These are phyloP conservation scores for Skeletonema potamos DNA, from an alignment of 108 stramenopile species.

Conservation along the genomic window DNA sequence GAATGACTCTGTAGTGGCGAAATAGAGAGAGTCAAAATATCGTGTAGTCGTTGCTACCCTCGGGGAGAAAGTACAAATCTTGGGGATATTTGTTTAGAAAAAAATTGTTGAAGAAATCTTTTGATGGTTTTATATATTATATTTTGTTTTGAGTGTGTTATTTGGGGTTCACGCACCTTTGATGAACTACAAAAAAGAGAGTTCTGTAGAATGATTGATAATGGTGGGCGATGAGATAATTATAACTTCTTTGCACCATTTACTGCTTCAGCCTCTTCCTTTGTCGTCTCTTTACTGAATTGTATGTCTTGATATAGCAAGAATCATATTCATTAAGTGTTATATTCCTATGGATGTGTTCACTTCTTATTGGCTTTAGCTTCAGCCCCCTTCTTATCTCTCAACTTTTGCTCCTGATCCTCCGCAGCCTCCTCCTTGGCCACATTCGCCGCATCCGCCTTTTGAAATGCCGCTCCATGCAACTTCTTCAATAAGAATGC, in stretches of 20 bases:
- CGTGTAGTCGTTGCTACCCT: neutral
- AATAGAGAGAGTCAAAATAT: neutral
- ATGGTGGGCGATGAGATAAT: neutral
- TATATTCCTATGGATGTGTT: neutral
- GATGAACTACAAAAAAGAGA: neutral
- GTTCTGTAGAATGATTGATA: neutral
- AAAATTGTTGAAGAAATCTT: neutral
- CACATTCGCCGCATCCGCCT: slow-evolving; percentile 60
- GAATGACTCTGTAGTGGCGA: neutral
- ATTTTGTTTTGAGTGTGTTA: neutral
- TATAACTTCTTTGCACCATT: slow-evolving; percentile 2
- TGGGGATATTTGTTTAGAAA: neutral
- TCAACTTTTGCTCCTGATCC: slow-evolving; percentile 53
- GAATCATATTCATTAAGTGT: no score
- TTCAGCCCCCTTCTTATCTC: slow-evolving; percentile 34
- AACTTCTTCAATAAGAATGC: slow-evolving; percentile 62
- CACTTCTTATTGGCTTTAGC: slow-evolving; percentile 6
- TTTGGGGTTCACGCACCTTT: neutral
- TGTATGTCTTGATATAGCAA: no score
- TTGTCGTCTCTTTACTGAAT: no score
- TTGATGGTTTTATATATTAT: neutral
- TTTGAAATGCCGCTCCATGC: slow-evolving; percentile 59
- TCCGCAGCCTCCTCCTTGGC: slow-evolving; percentile 72
- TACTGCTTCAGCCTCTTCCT: neutral
- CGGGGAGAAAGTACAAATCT: neutral